Evolutionary conservation across 345 rosid genomes (phyloP).

Genomic region (Linum tenue): DNA sequence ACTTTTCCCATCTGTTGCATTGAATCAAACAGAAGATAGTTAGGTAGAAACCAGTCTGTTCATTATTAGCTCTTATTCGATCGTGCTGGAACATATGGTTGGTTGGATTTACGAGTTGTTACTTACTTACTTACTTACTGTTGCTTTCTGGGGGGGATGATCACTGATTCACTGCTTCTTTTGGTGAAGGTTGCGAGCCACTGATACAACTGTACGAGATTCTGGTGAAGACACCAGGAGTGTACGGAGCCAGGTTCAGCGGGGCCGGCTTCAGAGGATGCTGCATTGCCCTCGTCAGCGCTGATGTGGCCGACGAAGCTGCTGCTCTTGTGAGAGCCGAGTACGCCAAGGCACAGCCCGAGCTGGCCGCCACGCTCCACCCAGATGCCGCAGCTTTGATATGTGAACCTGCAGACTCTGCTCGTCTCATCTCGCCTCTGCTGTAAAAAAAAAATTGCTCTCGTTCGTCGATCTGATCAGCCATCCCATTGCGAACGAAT

Average conservation of each 20-base stretch:
- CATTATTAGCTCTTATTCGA: no score
- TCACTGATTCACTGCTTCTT: background rate
- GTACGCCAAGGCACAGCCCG: slow-evolving; percentile 56
- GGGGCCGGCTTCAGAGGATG: slow-evolving; percentile 96
- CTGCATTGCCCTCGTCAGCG: slow-evolving; percentile 68
- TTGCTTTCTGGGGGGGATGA: background rate
- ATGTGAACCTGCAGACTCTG: slow-evolving; percentile 66
- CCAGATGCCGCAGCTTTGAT: slow-evolving; percentile 40
- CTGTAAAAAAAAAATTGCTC: background rate
- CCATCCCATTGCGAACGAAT: no score
- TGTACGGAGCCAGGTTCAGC: slow-evolving; percentile 76
- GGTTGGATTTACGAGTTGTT: background rate
- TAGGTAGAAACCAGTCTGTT: no score
- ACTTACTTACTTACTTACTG: slow-evolving; percentile 8
- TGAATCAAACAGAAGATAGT: no score
- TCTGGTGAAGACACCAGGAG: slow-evolving; percentile 66
- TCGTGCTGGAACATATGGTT: no score
- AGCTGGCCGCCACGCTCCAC: slow-evolving; percentile 40
- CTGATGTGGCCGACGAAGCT: slow-evolving; percentile 50
- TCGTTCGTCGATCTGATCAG: background rate
- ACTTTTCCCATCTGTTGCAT: no score
- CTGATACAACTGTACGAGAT: slow-evolving; percentile 66
- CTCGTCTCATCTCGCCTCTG: slow-evolving; percentile 37
- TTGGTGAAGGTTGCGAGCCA: slow-evolving; percentile 59
- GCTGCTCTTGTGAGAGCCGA: slow-evolving; percentile 50